Base-by-base conservation (phyloP, 2,329 filamentous ascomycete genomes). In the Penicillium brevicompactum region DNA sequence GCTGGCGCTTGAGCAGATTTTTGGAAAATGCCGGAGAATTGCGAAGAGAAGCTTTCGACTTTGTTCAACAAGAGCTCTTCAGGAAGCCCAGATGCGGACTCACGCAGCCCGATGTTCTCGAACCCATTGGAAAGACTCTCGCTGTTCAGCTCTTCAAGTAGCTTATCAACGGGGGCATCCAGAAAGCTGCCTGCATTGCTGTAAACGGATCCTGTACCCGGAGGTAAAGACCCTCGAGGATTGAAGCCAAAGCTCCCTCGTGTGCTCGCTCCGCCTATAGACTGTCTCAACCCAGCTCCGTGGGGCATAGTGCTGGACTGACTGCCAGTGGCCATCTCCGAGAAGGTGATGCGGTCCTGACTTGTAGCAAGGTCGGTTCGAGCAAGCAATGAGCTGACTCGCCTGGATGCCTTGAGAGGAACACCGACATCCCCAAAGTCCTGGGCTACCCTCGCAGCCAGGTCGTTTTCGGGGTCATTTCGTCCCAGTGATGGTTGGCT, bases 371-470 rank as follows among this genome's bases (percentile, higher is more conserved):
- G 78, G 69, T 97, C 93, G 31, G 90, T 89, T 66, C 93, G 84
- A 14, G 92, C 92, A 50, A 97, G 80, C 75, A 96, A 84, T 14
- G 93, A 97, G 76, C 94, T 99, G 24, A 97, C 89, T 48, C 94
- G 85, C 42, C 94, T 86, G n/a, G 84, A 85, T 42, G 84, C 82
- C 59, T 82, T 82, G n/a, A 74, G 74, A 16, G 82, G 80, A 45
- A 82, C 80, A 27, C 82, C 79, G 31, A 82, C 77, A 52, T 80
- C 76, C 21, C 75, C 78, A 56, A 82, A 80, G 53, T 91, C 88
- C 41, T 89, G 83, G 52, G 90, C 89, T n/a, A 93, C 75, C 1
- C 88, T 85, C 2, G 88, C 82, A 3, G 87, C 88, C 42, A 91
- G 78, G 56, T 82, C 79, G 60, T 90, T 87, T 41, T 73, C 70